Evolutionary conservation across 495 filamentous ascomycete species (phyloP), one percentile per base, ranked within the genome.

Genomic region (Halenospora varia): DNA sequence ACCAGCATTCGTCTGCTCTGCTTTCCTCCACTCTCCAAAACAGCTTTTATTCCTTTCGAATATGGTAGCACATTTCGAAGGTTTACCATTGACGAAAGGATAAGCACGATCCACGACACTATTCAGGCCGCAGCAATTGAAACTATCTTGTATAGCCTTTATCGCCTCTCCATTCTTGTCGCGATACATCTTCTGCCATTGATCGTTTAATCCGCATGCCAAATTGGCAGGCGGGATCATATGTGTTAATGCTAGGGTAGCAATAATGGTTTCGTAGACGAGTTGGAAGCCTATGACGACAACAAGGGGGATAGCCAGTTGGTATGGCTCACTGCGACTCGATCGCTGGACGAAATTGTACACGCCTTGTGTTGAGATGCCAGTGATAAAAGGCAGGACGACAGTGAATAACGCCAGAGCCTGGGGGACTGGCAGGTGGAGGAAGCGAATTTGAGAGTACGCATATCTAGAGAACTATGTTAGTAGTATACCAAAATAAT

Each of bases 121-220:
- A 24, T 72, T 71, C 11, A 87, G 71, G 2, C 87, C 87, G 57
- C 87, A 90, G 68, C 87, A 90, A 9, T 76, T 62, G 40, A 88
- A 75, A 0, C 70, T 60, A 66, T 89, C 82, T 55, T 90, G 86
- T 57, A 90, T 86, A 9, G 67, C 48, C 48, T 78, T 69, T 53
- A 90, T 83, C 10, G 72, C 66, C 17, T 71, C 64, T 0, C 56
- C 73, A 52, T 87, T 66, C 59, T 83, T 79, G 0, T 51, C 29
- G 0, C 57, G 60, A 57, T 76, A 88, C 52, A 85, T 62, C 1
- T 41, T 22, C 44, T 70, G 63, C 86, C 87, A 90, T 20, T 67
- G 66, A 22, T 70, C 58, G 6, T 83, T 67, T 3, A 89, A 75
- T 8, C 68, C 64, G 59, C 84, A 88, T 19, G 68, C 55, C 11